Base-by-base conservation (phyloP, 2,329 filamentous ascomycete genomes). In the Mycosphaerella arachidis region DNA sequence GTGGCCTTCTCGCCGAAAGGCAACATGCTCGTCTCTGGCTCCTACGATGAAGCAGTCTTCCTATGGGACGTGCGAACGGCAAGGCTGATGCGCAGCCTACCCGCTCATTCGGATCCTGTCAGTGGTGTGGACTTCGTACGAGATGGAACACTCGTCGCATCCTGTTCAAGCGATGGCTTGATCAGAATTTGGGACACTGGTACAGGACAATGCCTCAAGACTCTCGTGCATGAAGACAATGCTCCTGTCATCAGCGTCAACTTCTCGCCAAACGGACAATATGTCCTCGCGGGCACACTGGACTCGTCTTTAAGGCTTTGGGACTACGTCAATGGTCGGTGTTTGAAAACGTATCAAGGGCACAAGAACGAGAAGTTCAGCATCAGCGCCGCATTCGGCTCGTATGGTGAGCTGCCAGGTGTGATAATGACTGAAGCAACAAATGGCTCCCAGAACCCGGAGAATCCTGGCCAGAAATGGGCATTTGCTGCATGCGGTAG, bases 1-100 rank as follows among this genome's bases (percentile, higher is more conserved):
- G 81, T 99, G 35, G 92, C 92, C 6, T 97, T 97, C 75, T 93
- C 91, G n/a, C 94, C 94, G 1, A 97, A 97, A 74, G 94, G 94
- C 27, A 99, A 99, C 72, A 96, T 97, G 72, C 84, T 99, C 35
- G 94, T 92, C 16, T 95, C 90, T 66, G 94, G 94, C 12, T 95
- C 90, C 65, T 97, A 97, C 76, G 94, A 99, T 67, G 94, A 99
- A 78, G 94, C 94, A 4, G 91, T 99, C 0, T 97, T 96, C 66
- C 77, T 99, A 5, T 99, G 94, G 94, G 94, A 99, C 74, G 90
- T 97, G 13, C 84, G 94, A 13, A 91, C 91, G 0, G 92, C 91
- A 0, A 82, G 88, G 24, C 81, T 94, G 35, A 96, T 99, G 92
- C 85, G 92, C 57, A 92, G 89, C 63, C 77, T 99, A 40, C 94